Evolutionary conservation across 768 basidiomycete species (phyloP).

Genomic region (Boletus huronensis): DNA sequence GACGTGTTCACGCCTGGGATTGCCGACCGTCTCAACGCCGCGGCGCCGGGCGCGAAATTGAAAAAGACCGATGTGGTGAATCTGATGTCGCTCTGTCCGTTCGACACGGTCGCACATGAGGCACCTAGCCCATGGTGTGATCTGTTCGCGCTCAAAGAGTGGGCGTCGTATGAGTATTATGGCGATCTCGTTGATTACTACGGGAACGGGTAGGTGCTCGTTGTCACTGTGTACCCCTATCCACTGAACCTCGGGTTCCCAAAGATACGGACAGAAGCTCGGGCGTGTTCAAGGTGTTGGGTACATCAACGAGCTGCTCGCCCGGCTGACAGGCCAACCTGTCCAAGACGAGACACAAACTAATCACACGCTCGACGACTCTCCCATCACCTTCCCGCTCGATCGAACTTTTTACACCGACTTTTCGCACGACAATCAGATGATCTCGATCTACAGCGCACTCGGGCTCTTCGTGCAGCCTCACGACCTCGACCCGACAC

Average conservation of each 20-base stretch:
- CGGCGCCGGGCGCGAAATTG: constrained; percentile 62
- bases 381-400: constrained; percentile 68
- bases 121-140: constrained; percentile 60
- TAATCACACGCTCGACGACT: constrained; percentile 65
- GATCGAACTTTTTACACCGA: constrained; percentile 65
- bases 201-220: constrained; percentile 51
- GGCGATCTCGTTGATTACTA: constrained; percentile 76
- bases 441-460: constrained; percentile 68
- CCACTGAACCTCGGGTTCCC: background rate
- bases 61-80: constrained; percentile 39
- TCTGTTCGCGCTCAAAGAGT: constrained; percentile 60
- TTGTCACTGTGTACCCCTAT: background rate
- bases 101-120: constrained; percentile 30
- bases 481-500: constrained; percentile 15
- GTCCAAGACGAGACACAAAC: constrained; percentile 72
- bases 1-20: constrained; percentile 51
- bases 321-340: constrained; percentile 60
- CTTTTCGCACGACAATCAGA: constrained; percentile 82
- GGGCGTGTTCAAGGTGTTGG: constrained; percentile 80
- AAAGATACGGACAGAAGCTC: constrained; percentile 62
- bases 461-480: constrained; percentile 49
- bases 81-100: background rate
- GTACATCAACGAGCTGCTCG: constrained; percentile 82
- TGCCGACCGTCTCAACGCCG: constrained; percentile 51
- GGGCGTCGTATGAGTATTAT: constrained; percentile 59